phyloP scores from a whole-genome alignment of 352 stramenopile genomes.

The Phytophthora pinifolia region DNA sequence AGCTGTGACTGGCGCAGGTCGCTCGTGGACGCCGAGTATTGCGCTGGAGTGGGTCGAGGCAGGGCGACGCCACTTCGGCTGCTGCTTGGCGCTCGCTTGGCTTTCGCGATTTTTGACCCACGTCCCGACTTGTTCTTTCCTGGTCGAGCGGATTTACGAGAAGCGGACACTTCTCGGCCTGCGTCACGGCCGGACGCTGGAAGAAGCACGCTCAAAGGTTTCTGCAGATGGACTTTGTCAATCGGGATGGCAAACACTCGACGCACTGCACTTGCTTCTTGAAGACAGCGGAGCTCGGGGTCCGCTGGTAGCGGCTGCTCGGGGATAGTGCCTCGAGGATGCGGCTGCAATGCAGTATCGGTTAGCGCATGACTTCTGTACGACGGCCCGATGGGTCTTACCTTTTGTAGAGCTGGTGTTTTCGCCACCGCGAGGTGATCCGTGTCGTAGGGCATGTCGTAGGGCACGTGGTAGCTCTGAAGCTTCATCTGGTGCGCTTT shows the following conservation, averaged over 20 bases:
- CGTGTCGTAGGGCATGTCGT: conserved; percentile 25
- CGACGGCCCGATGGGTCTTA: not conserved
- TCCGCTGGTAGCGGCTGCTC: conserved; percentile 43
- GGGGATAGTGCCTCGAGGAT: conserved; percentile 48
- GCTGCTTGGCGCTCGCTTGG: conserved; percentile 4
- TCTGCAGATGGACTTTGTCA: conserved; percentile 20
- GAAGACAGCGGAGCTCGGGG: conserved; percentile 55
- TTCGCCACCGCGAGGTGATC: not conserved
- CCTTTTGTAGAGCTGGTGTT: conserved; percentile 14
- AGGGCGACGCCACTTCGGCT: conserved; percentile 5
- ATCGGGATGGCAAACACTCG: conserved; percentile 26
- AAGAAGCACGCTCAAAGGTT: not conserved
- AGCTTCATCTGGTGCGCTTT: conserved; percentile 21
- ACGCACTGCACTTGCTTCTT: conserved; percentile 39
- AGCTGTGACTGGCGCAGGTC: conserved; percentile 56
- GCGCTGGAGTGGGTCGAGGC: conserved; percentile 1
- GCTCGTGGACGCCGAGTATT: conserved; percentile 36
- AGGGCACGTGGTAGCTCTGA: conserved; percentile 41
- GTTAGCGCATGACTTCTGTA: not conserved
- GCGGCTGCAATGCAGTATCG: conserved; percentile 22
- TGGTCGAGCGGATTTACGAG: conserved; percentile 10
- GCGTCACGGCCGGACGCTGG: not conserved
- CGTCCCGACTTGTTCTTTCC: conserved; percentile 7
- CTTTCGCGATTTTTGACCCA: conserved; percentile 13
- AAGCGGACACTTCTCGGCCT: conserved; percentile 6